These are phyloP conservation scores for Eucalyptus tenuipes DNA, from an alignment of 345 rosid species.

Conservation along the genomic window DNA sequence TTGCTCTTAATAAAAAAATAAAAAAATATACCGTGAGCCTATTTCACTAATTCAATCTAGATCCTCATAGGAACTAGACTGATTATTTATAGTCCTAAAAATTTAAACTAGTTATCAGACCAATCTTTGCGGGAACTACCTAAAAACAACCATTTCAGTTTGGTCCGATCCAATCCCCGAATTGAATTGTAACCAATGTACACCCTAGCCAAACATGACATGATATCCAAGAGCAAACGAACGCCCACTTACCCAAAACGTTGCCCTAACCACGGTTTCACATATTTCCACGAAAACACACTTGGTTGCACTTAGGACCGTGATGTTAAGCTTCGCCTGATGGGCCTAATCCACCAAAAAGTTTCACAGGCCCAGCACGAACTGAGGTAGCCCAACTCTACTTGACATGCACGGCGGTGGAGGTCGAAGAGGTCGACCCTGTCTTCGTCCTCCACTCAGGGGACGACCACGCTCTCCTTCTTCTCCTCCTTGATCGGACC, in stretches of 20 bases:
- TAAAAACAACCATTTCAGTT: not conserved
- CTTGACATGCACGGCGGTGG: not conserved
- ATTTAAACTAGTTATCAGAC: accelerated
- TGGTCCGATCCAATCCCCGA: accelerated
- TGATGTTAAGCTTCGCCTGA: not conserved
- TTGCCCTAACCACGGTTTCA: not conserved
- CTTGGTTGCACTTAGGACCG: not conserved
- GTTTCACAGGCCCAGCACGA: not conserved
- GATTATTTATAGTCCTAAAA: not conserved
- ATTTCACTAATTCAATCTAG: accelerated
- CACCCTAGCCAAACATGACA: not conserved
- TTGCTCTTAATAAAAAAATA: not conserved
- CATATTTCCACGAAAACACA: not conserved
- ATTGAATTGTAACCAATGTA: not conserved
- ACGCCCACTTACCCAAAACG: not conserved
- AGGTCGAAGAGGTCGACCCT: not conserved
- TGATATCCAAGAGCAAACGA: not conserved
- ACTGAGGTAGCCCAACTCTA: not conserved
- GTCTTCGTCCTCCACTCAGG: not conserved
- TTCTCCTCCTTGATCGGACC: no score
- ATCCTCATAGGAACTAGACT: not conserved
- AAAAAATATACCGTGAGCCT: accelerated
- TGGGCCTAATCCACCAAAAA: not conserved
- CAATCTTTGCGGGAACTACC: not conserved
- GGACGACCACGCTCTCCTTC: not conserved